Base-by-base conservation (phyloP, 2,329 filamentous ascomycete genomes). In the Arthrobotrys entomopaga region DNA sequence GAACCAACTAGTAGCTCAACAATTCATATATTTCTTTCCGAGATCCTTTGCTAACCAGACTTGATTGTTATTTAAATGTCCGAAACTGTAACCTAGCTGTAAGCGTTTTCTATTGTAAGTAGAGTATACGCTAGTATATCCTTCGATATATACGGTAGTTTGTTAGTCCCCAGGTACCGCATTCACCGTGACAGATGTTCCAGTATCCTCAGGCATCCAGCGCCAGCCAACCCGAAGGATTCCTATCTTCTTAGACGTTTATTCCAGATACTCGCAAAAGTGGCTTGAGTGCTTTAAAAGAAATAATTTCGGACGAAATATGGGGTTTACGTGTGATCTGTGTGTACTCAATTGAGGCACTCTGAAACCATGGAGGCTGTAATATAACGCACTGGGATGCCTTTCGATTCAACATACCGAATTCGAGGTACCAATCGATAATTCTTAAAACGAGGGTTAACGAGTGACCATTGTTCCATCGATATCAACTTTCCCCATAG, bases 391-490 rank as follows among this genome's bases (percentile, higher is more conserved):
- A 10, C 2, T 26, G 2, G 16, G 24, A 53, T 53, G 50, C 24
- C 50, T 16, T 53, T 26, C 50, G 20, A 11, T n/a, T 53, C 20
- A 19, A 53, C 15, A 56, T 56, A 40, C 29, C 52, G 15, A 19
- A 56, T 11, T 19, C 52, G 8, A 56, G 52, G 52, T 26, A 56
- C n/a, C 52, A 3, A 56, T 11, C 24, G n/a, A 42, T 42, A 22
- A 56, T 7, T 34, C 20, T 13, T 53, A 29, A 15, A 38, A 20
- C 6, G 15, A 16, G 20, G 1, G 52, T 13, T 20, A 38, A 56
- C 52, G 13, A 8, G 29, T 8, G 1, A 15, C 3, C 29, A 8
- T 53, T 34, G 24, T 34, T 53, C 8, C 13, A 53, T 53, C 50
- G 24, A 53, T 53, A 13, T 50, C 7, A 13, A 50, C 11, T 29